Evolutionary conservation across 352 stramenopile genomes (phyloP), one percentile per base, ranked within the genome.

Genomic region (Pythium myriotylum): DNA sequence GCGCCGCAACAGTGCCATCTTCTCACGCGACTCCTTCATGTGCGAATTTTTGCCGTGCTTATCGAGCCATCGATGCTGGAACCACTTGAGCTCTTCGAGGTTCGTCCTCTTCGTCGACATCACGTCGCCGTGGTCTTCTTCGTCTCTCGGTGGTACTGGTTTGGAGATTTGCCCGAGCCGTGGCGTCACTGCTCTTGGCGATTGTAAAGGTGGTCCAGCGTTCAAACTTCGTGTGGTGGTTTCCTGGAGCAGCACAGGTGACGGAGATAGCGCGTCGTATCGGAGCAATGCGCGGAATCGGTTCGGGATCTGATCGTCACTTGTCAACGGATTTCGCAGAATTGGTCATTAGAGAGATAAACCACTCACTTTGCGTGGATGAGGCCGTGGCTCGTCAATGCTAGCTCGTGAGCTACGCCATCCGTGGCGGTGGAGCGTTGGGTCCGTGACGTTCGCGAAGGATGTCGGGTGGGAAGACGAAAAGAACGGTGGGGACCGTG

Each of bases 31-130:
- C 16, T 82, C 70, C 51, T 92, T 90, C n/a, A 94, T 54, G 9
- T 81, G 73, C 52, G 77, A 92, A 53, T 73, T 73, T 32, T 87
- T 88, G 56, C 84, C 84, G 54, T 91, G 84, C 41, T 84, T 89
- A 56, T 79, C 74, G 13, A 94, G 72, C 84, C 84, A 94, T 0
- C 77, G 79, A 40, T 94, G 84, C 53, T 90, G 72, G 29, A 87
- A 77, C 84, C 84, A 94, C 51, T 81, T 73, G 48, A 92, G 59
- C 50, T 92, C 83, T 13, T 90, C 83, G 4, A 77, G 35, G 54
- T 89, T 90, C 14, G 56, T 77, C 16, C 43, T 54, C 41, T 69
- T 69, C 14, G 40, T 27, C 9, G 48, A 62, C 47, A n/a, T 14
- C 3, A 27, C 2, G 16, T 35, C 47, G 6, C 24, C 37, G 16